phyloP scores from a whole-genome alignment of 2,329 filamentous ascomycete species.

The Stachybotrys chartarum region DNA sequence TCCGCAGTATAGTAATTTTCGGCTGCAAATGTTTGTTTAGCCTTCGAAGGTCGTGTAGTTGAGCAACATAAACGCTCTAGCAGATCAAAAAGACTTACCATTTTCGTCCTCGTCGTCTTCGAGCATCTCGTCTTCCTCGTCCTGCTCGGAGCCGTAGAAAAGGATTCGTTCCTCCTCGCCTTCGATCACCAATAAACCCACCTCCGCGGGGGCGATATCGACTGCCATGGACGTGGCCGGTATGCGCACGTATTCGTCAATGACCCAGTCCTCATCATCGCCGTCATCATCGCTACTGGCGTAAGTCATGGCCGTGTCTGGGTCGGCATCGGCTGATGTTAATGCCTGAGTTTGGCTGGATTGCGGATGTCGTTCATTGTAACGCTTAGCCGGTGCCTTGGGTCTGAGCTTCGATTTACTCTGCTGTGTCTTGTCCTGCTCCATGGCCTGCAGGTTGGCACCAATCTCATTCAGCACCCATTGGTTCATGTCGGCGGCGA shows the following conservation, averaged over 20 bases:
- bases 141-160: conserved; percentile 52
- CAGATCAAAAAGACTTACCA: conserved; percentile 30
- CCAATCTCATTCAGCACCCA: conserved; percentile 54
- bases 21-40: conserved; percentile 32
- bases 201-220: conserved; percentile 39
- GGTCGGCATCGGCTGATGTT: conserved; percentile 11
- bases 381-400: conserved; percentile 47
- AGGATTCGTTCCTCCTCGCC: conserved; percentile 50
- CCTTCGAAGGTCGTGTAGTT: too few species aligned
- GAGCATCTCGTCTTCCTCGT: conserved; percentile 52
- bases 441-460: conserved; percentile 40
- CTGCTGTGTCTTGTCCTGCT: conserved; percentile 30
- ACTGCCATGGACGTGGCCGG: conserved; percentile 42
- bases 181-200: conserved; percentile 51
- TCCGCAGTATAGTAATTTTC: conserved; percentile 75
- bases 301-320: conserved; percentile 29
- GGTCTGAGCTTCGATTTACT: conserved; percentile 42
- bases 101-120: conserved; percentile 61
- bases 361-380: conserved; percentile 48
- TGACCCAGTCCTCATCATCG: conserved; percentile 52
- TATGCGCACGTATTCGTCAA: conserved; percentile 58
- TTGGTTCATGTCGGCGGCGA: conserved; percentile 48
- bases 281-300: conserved; percentile 33
- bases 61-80: background rate
- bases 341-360: conserved; percentile 4